Evolutionary conservation across 306 rosid species (phyloP).

Genomic region (Ammopiptanthus mongolicus): DNA sequence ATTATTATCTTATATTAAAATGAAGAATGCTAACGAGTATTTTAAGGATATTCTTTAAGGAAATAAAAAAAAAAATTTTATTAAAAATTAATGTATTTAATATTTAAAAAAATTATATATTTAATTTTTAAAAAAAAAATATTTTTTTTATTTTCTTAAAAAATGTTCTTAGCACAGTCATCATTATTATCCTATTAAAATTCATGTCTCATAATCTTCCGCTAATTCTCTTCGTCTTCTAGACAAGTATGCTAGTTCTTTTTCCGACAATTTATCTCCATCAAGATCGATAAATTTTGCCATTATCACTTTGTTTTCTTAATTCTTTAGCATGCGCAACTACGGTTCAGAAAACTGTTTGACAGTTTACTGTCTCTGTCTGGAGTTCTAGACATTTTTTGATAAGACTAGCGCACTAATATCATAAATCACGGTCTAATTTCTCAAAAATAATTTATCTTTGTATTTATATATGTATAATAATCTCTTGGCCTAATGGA

Average conservation of each 20-base stretch:
- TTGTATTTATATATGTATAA: not conserved
- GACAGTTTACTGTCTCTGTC: constrained; percentile 26
- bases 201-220: not conserved
- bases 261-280: constrained; percentile 25
- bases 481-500: not conserved
- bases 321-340: constrained; percentile 14
- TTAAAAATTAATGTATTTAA: too few species aligned
- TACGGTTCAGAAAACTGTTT: not conserved
- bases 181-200: not conserved
- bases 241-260: constrained; percentile 11
- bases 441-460: not conserved
- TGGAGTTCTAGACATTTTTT: constrained; percentile 2
- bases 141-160: too few species aligned
- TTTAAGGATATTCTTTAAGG: too few species aligned
- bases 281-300: constrained; percentile 14
- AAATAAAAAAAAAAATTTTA: too few species aligned
- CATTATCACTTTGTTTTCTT: not conserved
- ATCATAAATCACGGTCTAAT: constrained; percentile 39
- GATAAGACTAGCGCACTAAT: constrained; percentile 9
- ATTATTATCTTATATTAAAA: too few species aligned
- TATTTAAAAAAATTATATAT: too few species aligned
- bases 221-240: not conserved
- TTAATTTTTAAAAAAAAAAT: too few species aligned
- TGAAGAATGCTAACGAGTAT: too few species aligned
- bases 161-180: not conserved